phyloP scores from a whole-genome alignment of 1,139 yeast genomes.

The Eremothecium sinecaudum region DNA sequence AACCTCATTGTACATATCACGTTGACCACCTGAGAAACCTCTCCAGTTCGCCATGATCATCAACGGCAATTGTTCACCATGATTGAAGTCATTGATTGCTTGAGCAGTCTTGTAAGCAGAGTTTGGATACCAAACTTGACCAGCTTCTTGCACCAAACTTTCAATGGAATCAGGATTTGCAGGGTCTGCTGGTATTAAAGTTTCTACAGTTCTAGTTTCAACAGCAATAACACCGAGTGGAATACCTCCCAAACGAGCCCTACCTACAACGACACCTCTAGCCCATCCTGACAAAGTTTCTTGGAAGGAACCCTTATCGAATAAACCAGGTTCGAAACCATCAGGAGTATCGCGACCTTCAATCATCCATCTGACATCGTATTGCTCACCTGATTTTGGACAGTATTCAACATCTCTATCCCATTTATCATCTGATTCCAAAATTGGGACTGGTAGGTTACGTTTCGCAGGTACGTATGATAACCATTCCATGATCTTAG shows the following conservation, averaged over 20 bases:
- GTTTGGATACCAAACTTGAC: slow-evolving; percentile 99
- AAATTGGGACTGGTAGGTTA: slow-evolving; percentile 82
- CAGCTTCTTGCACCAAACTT: slow-evolving; percentile 83
- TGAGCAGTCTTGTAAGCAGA: slow-evolving; percentile 98
- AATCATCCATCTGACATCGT: slow-evolving; percentile 93
- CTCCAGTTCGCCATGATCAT: slow-evolving; percentile 99
- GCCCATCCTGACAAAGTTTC: slow-evolving; percentile 99
- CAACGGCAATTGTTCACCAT: slow-evolving; percentile 94
- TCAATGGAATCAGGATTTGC: slow-evolving; percentile 95
- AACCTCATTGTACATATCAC: slow-evolving; percentile 98
- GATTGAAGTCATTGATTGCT: slow-evolving; percentile 93
- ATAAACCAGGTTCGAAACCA: slow-evolving; percentile 79
- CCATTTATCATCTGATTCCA: slow-evolving; percentile 79
- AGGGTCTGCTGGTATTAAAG: slow-evolving; percentile 91
- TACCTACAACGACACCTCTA: slow-evolving; percentile 93
- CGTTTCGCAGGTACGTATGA: slow-evolving; percentile 92
- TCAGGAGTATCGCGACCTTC: slow-evolving; percentile 64
- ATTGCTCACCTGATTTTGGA: slow-evolving; percentile 65
- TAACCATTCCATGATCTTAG: slow-evolving; percentile 90
- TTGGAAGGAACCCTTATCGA: slow-evolving; percentile 86
- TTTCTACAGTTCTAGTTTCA: slow-evolving; percentile 83
- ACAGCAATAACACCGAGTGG: slow-evolving; percentile 98
- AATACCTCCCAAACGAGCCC: slow-evolving; percentile 97
- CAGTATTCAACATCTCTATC: slow-evolving; percentile 80
- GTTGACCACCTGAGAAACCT: slow-evolving; percentile 99